Evolutionary conservation across 2,329 filamentous ascomycete species (phyloP).

Genomic region (Colletotrichum cuscutae): DNA sequence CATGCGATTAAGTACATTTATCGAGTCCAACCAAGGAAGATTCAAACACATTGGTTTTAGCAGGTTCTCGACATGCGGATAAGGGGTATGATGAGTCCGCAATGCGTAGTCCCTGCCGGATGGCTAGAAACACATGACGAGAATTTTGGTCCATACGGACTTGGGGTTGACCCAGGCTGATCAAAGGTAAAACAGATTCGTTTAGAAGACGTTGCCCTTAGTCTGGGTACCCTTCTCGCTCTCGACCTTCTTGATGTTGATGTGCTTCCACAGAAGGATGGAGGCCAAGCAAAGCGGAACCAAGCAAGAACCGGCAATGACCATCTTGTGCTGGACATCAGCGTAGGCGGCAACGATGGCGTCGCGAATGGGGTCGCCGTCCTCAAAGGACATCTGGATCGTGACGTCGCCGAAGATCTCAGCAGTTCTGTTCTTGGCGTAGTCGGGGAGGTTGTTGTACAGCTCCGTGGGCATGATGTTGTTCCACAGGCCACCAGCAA

Average conservation of each 20-base stretch:
- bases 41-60: not conserved
- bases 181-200: not conserved
- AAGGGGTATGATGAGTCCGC: not conserved
- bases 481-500: conserved; percentile 48
- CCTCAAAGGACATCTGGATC: conserved; percentile 50
- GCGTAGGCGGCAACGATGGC: conserved; percentile 60
- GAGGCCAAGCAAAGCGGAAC: conserved; percentile 47
- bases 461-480: conserved; percentile 50
- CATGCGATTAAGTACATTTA: conserved; percentile 26
- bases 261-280: conserved; percentile 50
- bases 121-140: not conserved
- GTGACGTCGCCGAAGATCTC: conserved; percentile 52
- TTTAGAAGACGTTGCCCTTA: conserved; percentile 48
- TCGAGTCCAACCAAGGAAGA: not conserved
- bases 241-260: conserved; percentile 51
- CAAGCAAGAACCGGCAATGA: conserved; percentile 47
- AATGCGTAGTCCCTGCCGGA: not conserved
- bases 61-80: not conserved
- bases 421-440: conserved; percentile 45
- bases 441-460: conserved; percentile 49
- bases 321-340: conserved; percentile 54
- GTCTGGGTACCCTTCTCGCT: conserved; percentile 44
- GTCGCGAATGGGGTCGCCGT: conserved; percentile 51
- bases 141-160: not conserved
- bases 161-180: not conserved